Conservation (phyloP, 2,329 filamentous ascomycete species). For the Sporothrix protearum region DNA sequence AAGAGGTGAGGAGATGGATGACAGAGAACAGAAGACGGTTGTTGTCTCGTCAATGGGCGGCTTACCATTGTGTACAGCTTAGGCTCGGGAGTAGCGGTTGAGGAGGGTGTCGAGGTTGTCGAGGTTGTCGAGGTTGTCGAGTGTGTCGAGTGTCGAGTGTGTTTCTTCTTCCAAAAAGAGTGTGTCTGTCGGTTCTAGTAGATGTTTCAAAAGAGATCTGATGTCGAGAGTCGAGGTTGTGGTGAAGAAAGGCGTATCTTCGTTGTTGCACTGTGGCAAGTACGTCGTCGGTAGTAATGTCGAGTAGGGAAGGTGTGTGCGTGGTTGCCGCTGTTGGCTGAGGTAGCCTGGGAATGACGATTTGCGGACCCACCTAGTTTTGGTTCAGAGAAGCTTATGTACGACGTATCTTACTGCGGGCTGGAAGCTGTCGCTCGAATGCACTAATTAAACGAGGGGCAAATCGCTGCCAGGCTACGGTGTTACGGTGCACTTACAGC, state of each 20-base stretch:
- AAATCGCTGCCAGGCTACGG: not conserved
- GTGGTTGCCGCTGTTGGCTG: slow-evolving; percentile 1
- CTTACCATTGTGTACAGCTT: not conserved
- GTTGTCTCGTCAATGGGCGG: not conserved
- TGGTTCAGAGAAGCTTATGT: not conserved
- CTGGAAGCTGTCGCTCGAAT: not conserved
- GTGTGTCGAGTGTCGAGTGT: not conserved
- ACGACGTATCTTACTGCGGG: too few species aligned
- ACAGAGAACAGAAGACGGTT: not conserved
- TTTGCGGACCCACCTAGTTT: not conserved
- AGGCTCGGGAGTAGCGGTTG: not conserved
- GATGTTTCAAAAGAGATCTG: not conserved
- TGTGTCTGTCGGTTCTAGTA: not conserved
- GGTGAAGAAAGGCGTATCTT: not conserved
- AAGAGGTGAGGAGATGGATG: not conserved
- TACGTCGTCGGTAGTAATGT: not conserved
- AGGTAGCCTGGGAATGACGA: slow-evolving; percentile 21
- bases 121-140: too few species aligned
- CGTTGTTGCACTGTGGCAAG: not conserved
- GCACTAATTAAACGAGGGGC: slow-evolving; percentile 11
- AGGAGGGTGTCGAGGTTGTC: too few species aligned
- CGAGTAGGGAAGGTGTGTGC: not conserved
- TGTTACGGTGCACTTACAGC: not conserved
- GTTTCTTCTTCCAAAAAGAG: too few species aligned
- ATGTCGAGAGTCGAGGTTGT: not conserved